Evolutionary conservation across 2,329 filamentous ascomycete genomes (phyloP).

Genomic region (Aspergillus fumigatus): DNA sequence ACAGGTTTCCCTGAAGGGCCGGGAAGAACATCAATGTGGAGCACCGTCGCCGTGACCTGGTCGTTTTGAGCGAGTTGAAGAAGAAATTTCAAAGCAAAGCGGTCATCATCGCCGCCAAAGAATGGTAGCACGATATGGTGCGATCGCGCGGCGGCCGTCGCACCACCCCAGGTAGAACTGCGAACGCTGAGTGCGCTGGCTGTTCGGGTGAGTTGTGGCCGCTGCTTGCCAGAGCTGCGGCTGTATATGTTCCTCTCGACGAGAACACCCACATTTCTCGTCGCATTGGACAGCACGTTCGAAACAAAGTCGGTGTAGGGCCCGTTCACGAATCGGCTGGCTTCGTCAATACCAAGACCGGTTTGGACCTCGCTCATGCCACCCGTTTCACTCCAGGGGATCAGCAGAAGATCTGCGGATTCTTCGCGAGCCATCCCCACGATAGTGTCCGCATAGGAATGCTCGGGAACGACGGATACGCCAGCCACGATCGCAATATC

Average conservation of each 20-base stretch:
- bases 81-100: constrained; percentile 71
- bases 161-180: constrained; percentile 53
- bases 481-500: constrained; percentile 78
- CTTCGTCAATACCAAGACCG: constrained; percentile 48
- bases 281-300: constrained; percentile 58
- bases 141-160: constrained; percentile 58
- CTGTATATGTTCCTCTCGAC: constrained; percentile 64
- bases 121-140: constrained; percentile 87
- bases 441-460: constrained; percentile 74
- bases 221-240: constrained; percentile 16
- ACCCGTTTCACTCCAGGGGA: constrained; percentile 87
- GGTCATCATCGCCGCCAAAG: constrained; percentile 78
- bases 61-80: constrained; percentile 78
- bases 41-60: constrained; percentile 72
- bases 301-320: constrained; percentile 72
- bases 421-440: constrained; percentile 65
- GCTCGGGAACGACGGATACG: constrained; percentile 72
- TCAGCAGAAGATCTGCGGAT: constrained; percentile 67
- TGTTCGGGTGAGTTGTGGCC: constrained; percentile 35
- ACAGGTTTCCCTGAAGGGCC: constrained; percentile 4
- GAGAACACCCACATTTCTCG: constrained; percentile 70
- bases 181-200: constrained; percentile 57
- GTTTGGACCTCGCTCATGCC: constrained; percentile 63
- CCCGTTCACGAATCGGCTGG: constrained; percentile 54
- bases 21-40: constrained; percentile 50